These are phyloP conservation scores for Suhomyces taliae DNA, from an alignment of 1,139 yeast species.

Conservation along the genomic window DNA sequence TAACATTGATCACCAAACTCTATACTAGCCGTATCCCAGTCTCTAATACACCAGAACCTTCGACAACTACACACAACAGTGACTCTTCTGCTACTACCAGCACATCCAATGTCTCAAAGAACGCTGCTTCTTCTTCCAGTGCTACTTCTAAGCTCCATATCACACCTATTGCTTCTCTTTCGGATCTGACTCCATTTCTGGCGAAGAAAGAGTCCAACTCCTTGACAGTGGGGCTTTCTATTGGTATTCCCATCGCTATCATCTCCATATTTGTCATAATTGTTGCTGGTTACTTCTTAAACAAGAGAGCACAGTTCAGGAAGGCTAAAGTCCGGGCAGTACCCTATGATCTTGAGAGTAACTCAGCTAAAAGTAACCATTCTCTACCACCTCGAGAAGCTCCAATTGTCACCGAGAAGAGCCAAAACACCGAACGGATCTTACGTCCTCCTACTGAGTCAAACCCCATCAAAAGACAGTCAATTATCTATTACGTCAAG, in stretches of 20 bases:
- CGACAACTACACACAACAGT: not conserved
- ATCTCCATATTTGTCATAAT: slow-evolving; percentile 27
- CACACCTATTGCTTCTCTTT: slow-evolving; percentile 1
- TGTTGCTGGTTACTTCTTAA: slow-evolving; percentile 22
- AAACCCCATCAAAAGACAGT: slow-evolving; percentile 3
- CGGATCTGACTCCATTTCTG: not conserved
- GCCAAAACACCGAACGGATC: not conserved
- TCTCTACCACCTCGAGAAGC: no score
- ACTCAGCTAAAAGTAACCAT: not conserved
- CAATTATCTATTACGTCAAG: slow-evolving; percentile 4
- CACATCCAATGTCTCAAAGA: not conserved
- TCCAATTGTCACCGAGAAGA: no score
- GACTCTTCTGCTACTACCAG: not conserved
- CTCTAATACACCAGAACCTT: slow-evolving; percentile 1
- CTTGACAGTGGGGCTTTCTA: slow-evolving; percentile 37
- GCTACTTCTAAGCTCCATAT: not conserved
- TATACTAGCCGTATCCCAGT: not conserved
- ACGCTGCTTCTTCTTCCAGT: slow-evolving; percentile 3
- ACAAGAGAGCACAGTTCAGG: slow-evolving; percentile 18
- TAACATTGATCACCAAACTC: no score
- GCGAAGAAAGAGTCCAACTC: slow-evolving; percentile 9
- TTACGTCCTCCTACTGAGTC: not conserved
- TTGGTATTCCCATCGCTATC: slow-evolving; percentile 45
- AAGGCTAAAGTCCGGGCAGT: not conserved
- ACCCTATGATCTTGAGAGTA: not conserved